Conservation (phyloP, 164 flowering plant genomes). For the Tetrastigma voinierianum region DNA sequence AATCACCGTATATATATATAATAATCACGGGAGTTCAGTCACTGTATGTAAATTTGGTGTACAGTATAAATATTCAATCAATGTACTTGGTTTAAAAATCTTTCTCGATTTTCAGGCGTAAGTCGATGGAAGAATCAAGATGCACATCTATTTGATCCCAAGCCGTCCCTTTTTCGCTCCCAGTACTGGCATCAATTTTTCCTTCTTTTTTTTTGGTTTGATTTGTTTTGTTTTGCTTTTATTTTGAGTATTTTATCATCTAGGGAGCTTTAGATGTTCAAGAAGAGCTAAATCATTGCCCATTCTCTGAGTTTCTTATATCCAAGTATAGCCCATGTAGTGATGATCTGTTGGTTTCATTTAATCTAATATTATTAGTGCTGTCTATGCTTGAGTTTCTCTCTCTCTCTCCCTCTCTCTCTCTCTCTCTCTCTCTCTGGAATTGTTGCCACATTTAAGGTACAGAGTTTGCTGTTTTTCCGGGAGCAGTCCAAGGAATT, state of each 20-base stretch:
- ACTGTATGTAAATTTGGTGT: too few relatives aligned
- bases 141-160: conserved; percentile 1
- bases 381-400: not conserved
- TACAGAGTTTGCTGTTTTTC: conserved; percentile 1
- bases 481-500: conserved; percentile 17
- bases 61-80: too few relatives aligned
- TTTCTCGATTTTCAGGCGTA: too few relatives aligned
- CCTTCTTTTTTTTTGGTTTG: too few relatives aligned
- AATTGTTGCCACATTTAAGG: not conserved
- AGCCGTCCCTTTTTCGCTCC: not conserved
- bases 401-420: conserved; percentile 2
- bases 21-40: too few relatives aligned
- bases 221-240: not conserved
- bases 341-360: conserved; percentile 1
- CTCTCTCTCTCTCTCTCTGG: too few relatives aligned
- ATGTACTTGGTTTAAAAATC: too few relatives aligned
- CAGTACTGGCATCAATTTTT: too few relatives aligned
- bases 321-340: conserved; percentile 1
- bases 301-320: conserved; percentile 8
- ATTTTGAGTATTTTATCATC: not conserved
- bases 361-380: not conserved
- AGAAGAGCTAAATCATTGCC: conserved; percentile 7
- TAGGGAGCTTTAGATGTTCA: not conserved
- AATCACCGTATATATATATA: too few relatives aligned
- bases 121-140: too few relatives aligned